Percentiles rank a stretch among this genome's conserved stretches.
Conservation (phyloP, 257 asterid genomes). For the Orobanche coerulescens region DNA sequence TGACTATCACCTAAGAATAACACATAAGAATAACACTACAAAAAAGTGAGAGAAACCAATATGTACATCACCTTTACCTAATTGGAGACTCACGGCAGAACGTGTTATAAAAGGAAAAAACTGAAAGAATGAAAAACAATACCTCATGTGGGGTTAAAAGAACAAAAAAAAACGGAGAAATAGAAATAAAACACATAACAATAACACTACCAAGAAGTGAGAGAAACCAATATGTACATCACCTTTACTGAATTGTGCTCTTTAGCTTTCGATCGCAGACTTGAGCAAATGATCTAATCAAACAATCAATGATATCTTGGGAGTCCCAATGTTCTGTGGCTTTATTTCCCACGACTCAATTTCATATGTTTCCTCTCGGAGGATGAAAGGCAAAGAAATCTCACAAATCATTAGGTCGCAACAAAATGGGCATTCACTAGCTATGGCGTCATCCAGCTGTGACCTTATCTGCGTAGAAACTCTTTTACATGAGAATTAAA, state of each 20-base stretch:
- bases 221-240: too few species aligned
- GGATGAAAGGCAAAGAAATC: slow-evolving; percentile 71
- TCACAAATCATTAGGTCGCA: slow-evolving; percentile 91
- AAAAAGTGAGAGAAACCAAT: too few species aligned
- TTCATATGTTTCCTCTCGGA: slow-evolving; percentile 49
- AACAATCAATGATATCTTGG: slow-evolving; percentile 52
- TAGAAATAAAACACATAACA: too few species aligned
- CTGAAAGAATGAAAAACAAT: too few species aligned
- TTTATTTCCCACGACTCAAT: slow-evolving; percentile 74
- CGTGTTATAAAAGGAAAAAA: too few species aligned
- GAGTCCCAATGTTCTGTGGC: slow-evolving; percentile 50
- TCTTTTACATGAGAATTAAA: slow-evolving; percentile 9
- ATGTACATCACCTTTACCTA: too few species aligned
- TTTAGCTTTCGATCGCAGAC: not conserved
- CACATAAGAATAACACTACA: too few species aligned
- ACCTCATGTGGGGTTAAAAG: too few species aligned
- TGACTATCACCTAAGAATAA: too few species aligned
- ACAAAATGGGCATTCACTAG: slow-evolving; percentile 91
- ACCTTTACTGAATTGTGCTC: not conserved
- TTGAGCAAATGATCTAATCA: slow-evolving; percentile 15
- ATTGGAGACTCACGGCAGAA: too few species aligned
- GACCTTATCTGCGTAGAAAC: slow-evolving; percentile 66
- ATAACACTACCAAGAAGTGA: too few species aligned
- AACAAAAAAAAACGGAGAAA: too few species aligned
- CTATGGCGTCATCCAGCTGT: slow-evolving; percentile 81